Base-by-base conservation (phyloP, 257 asterid species). In the Eustoma russellianum region DNA sequence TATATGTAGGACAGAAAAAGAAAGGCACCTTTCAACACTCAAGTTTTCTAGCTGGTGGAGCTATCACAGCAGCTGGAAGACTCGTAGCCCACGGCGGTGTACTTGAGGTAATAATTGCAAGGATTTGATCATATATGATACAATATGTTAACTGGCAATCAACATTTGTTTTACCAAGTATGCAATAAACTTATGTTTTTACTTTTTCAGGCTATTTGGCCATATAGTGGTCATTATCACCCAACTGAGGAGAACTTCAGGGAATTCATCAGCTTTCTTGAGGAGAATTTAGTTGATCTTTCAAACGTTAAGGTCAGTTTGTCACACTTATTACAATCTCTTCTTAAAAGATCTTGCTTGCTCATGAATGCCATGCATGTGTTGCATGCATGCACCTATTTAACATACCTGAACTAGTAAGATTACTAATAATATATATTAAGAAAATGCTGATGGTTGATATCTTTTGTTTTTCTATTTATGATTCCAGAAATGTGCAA, bases 11-110 rank as follows among this genome's bases (percentile, higher is more conserved):
- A 46, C 79, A 80, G 74, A 91, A 91, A 83, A 67, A 74, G 46
- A 84, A 84, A 60, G 96, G 98, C 5, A 60, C 64, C 9, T 91
- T 91, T 65, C 96, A 91, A 63, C 98, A 91, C 45, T 91, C 98
- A 30, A 91, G 98, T 66, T 91, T 91, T 76, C 65, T 91, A 8
- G 73, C 98, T 12, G 98, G 98, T 46, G 98, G 81, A 6, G 98
- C 96, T 24, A 87, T 81, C 55, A 91, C 95, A 0, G 96, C 98
- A 0, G 98, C 98, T 1, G 98, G 98, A 38, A 80, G 98, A 67
- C 63, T 87, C 58, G 94, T 91, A 0, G 88, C 95, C 34, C 94
- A 66, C 19, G 67, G 14, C 5, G 98, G 98, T 14, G 64, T 79
- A 72, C 90, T 87, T 33, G 94, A 91, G 95, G 97, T 84, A 70